Evolutionary conservation across 2,329 filamentous ascomycete genomes (phyloP), one percentile per base, ranked within the genome.

Genomic region (Macrophomina tecta): DNA sequence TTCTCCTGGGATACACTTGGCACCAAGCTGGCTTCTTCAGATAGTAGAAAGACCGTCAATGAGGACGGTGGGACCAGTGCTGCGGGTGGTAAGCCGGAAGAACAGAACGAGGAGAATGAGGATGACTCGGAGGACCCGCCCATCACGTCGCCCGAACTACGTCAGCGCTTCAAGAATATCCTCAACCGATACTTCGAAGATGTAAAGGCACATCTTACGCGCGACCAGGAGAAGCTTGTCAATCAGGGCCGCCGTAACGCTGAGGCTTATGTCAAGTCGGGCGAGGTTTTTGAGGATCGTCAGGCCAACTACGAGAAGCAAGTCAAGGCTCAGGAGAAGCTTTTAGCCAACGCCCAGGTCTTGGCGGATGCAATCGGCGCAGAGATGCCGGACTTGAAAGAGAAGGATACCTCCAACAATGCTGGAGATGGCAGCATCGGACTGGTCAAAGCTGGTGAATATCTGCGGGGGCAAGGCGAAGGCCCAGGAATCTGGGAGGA

Each of bases 401-500:
- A 96, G 72, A 90, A 92, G 51, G 92, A 95, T 58, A 87, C 91
- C 66, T 81, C 87, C 28, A 86, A 90, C 51, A 83, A 85, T 38
- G 81, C 85, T 30, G 85, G 88, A 0, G 91, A 91, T 73, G 89
- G 92, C 64, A 90, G 91, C 1, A 97, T 99, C 72, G 95, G 95
- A 40, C 86, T 98, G 46, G 91, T 98, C 72, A 98, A 97, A 80
- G 91, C 94, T 11, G 92, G 93, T 0, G 94, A 98, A 72, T 98
- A 97, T 74, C 84, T 98, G 46, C 91, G 93, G 45, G 94, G 93
- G 12, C 92, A 96, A 76, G 91, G 90, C 28, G 94, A 98, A 68
- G 94, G 93, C 23, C 87, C 94, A 30, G 95, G 95, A 0, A 98
- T 99, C 69, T 99, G 95, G 95, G 94, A 97, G 81, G 95, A 99